phyloP scores from a whole-genome alignment of 306 rosid species.

The Corylus avellana region DNA sequence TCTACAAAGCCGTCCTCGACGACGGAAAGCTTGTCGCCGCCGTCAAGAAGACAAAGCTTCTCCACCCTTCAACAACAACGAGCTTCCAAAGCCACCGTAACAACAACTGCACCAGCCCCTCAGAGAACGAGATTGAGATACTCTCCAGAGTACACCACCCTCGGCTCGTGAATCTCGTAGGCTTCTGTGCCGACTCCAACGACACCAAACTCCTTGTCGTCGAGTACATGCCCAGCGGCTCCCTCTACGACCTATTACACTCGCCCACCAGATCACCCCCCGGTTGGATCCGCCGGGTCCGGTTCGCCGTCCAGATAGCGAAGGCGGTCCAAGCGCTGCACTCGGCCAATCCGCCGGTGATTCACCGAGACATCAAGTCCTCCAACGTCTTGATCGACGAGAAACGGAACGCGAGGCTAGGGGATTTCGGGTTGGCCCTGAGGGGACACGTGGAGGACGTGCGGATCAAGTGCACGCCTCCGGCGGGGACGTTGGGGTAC shows the following conservation, averaged over 20 bases:
- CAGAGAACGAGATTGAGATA: slow-evolving; percentile 91
- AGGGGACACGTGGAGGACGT: slow-evolving; percentile 94
- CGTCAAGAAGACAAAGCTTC: slow-evolving; percentile 55
- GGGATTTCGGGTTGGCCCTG: slow-evolving; percentile 78
- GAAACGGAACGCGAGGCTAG: slow-evolving; percentile 62
- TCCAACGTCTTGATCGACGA: slow-evolving; percentile 75
- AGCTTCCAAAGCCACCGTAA: slow-evolving; percentile 15
- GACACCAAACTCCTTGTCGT: slow-evolving; percentile 59
- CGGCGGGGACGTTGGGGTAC: slow-evolving; percentile 94
- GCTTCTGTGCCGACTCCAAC: slow-evolving; percentile 52
- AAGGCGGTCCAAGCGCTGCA: slow-evolving; percentile 64
- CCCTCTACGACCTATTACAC: slow-evolving; percentile 74
- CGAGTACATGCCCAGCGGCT: slow-evolving; percentile 86
- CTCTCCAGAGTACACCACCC: slow-evolving; percentile 60
- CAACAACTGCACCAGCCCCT: slow-evolving; percentile 47
- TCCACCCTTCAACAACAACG: slow-evolving; percentile 21
- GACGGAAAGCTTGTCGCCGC: slow-evolving; percentile 66
- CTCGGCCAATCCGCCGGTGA: slow-evolving; percentile 78
- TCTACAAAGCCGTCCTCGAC: slow-evolving; percentile 70
- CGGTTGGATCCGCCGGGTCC: slow-evolving; percentile 62
- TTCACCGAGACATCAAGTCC: slow-evolving; percentile 83
- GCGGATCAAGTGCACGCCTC: slow-evolving; percentile 75
- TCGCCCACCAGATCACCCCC: slow-evolving; percentile 45
- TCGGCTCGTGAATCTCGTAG: slow-evolving; percentile 76
- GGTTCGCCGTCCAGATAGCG: slow-evolving; percentile 65